A percentile compares a stretch with the other conserved stretches of the same genome.
phyloP scores from a whole-genome alignment of 169 alveolate species.

The Cyclospora cayetanensis region DNA sequence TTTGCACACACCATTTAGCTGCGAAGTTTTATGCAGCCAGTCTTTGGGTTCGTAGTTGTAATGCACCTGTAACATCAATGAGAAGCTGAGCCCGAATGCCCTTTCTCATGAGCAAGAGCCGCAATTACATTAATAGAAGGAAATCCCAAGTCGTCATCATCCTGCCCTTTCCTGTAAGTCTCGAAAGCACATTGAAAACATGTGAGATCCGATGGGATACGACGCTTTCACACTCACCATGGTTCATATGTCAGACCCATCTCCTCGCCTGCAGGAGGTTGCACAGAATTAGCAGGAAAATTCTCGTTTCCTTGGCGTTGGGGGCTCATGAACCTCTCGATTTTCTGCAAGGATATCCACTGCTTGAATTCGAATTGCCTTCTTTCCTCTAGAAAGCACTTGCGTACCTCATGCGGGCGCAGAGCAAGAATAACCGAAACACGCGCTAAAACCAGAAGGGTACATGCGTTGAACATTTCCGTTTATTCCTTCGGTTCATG shows the following conservation, averaged over 20 bases:
- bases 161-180: constrained; percentile 12
- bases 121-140: not conserved
- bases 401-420: no score
- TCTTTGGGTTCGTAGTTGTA: constrained; percentile 72
- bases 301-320: constrained; percentile 66
- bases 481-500: no score
- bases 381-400: no score
- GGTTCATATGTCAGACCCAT: constrained; percentile 59
- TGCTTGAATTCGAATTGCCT: no score
- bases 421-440: no score
- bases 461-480: no score
- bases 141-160: constrained; percentile 47
- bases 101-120: not conserved
- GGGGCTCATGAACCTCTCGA: constrained; percentile 39
- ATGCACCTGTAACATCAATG: not conserved
- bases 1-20: not conserved
- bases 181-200: no score
- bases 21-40: constrained; percentile 43
- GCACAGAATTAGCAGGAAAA: constrained; percentile 40
- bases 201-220: no score
- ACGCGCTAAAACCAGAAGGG: no score
- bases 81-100: not conserved
- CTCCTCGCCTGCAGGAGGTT: constrained; percentile 21
- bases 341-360: no score
- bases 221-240: constrained; percentile 26